Evolutionary conservation across 805 yeast species (phyloP), one percentile per base, ranked within the genome.

Genomic region (Monosporozyma aquatica): DNA sequence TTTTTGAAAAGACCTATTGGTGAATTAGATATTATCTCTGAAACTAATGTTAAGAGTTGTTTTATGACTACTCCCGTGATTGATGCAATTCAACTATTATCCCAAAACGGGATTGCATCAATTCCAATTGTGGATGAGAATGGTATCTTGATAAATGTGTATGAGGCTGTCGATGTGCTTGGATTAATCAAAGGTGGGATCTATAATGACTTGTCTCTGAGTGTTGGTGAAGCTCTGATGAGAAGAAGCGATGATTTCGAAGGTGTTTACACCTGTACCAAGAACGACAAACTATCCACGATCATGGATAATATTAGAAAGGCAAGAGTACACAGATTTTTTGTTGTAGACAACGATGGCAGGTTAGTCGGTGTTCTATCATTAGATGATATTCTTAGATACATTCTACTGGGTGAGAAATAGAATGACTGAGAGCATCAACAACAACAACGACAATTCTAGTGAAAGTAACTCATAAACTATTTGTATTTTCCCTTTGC

Each of bases 241-340:
- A 78, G 95, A 64, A 59, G 67, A 47, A 80, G 95, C 4, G 96
- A 89, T 52, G 97, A 92, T 59, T 92, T 90, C 55, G 97, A 92
- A 64, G 98, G 99, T 45, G 97, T 92, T 11, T 86, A 87, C 64
- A 92, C 97, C 0, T 92, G 98, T 65, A 86, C 97, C 0, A 71
- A 79, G 50, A 74, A 79, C 51, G 99, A 92, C 61, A 74, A 89
- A 48, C 68, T 92, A 44, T 82, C 90, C 47, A 86, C 95, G 13
- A 82, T 92, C 44, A 74, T 92, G 79, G 96, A 89, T 59, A 89
- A 95, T 27, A 87, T 92, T 46, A 76, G 97, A 55, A 83, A 87
- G 53, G 80, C 95, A 26, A 75, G 97, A 52, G 72, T 92, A 47
- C 97, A 92, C 61, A 74, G 99, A 61, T 74, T 92, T 57, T 86